These are phyloP conservation scores for Phaeotremella skinneri DNA, from an alignment of 768 basidiomycete species.

Conservation along the genomic window DNA sequence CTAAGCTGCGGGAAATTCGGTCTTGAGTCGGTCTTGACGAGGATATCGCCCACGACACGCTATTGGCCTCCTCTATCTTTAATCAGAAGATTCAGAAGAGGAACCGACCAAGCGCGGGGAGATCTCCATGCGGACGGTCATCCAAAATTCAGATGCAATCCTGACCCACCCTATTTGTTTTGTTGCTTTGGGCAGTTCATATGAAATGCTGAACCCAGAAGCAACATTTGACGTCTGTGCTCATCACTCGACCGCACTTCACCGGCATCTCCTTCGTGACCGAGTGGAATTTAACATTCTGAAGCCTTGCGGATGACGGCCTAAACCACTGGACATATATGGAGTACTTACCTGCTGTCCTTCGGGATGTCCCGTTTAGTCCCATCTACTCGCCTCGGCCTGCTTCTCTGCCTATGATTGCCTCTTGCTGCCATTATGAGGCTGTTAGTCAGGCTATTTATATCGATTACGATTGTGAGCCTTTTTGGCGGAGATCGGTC, in stretches of 20 bases:
- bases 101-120: neutral
- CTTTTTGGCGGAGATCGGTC: neutral
- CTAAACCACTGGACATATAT: neutral
- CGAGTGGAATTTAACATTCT: neutral
- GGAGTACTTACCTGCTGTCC: neutral
- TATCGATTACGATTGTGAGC: neutral
- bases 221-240: neutral
- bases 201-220: neutral
- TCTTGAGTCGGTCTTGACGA: neutral
- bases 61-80: neutral
- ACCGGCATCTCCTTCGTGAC: neutral
- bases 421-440: neutral
- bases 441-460: neutral
- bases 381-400: neutral
- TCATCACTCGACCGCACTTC: neutral
- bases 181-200: neutral
- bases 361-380: neutral
- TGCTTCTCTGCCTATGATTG: neutral
- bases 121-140: neutral
- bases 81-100: neutral
- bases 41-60: neutral
- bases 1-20: neutral
- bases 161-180: neutral
- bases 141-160: neutral
- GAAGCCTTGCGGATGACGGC: neutral